Percentiles rank a stretch among this genome's conserved stretches.
Evolutionary conservation across 2,329 filamentous ascomycete genomes (phyloP).

Genomic region (Epichloe gansuensis): DNA sequence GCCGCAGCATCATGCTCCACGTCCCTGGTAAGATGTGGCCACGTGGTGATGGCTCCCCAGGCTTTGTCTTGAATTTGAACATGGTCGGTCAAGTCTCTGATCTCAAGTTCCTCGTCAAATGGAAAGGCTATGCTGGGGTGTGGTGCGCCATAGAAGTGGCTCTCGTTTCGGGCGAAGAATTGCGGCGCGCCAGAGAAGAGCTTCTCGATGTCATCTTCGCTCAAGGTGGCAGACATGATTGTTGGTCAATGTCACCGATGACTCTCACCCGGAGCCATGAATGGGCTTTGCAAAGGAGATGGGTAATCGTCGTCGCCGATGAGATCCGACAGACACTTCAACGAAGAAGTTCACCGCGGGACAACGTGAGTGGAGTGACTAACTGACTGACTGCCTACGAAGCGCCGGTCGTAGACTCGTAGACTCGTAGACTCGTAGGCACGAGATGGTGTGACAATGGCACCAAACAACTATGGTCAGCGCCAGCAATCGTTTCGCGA

Average conservation of each 20-base stretch:
- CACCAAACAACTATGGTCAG: neutral
- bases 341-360: neutral
- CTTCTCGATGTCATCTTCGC: slow-evolving; percentile 48
- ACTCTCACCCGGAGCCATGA: slow-evolving; percentile 10
- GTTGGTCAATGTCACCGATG: slow-evolving; percentile 36
- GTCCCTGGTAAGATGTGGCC: slow-evolving; percentile 45
- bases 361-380: neutral
- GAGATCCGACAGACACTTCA: neutral
- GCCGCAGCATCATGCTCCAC: slow-evolving; percentile 32
- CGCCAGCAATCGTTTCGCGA: neutral
- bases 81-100: slow-evolving; percentile 53
- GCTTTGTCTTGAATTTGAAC: slow-evolving; percentile 49
- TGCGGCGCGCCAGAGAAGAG: slow-evolving; percentile 67
- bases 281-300: neutral
- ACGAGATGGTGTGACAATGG: neutral
- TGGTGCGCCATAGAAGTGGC: slow-evolving; percentile 45
- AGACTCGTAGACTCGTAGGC: neutral
- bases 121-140: slow-evolving; percentile 54
- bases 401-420: neutral
- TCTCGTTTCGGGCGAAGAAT: slow-evolving; percentile 50
- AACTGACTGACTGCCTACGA: neutral
- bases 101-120: slow-evolving; percentile 49
- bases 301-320: neutral
- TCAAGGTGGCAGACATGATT: slow-evolving; percentile 45
- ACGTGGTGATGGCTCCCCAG: slow-evolving; percentile 50